Evolutionary conservation across 805 yeast genomes (phyloP), one percentile per base, ranked within the genome.

Genomic region (Pichia rugopelliculosa): DNA sequence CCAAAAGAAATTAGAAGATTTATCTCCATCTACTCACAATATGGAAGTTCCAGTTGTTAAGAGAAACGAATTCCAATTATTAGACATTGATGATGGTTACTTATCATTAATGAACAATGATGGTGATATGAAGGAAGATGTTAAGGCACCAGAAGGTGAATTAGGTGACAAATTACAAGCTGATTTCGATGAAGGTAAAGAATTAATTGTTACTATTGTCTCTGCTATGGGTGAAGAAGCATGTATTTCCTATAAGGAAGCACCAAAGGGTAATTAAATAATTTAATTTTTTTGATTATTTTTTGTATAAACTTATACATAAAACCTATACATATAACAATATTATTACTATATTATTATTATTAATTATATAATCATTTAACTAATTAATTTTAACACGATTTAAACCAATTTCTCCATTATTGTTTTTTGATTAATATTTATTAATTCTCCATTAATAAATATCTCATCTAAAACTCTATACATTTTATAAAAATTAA

Each of bases 201-300:
- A 93, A 71, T 82, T 93, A 71, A 76, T 87, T 68, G 96, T 93
- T 67, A 89, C 99, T 68, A 86, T 93, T 77, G 86, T 93, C 75
- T 75, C 96, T 59, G 95, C 99, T 65, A 93, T 93, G 99, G 95
- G 88, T 73, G 99, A 93, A 82, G 99, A 93, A 81, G 97, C 98
- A 71, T 95, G 96, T 65, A 85, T 93, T 70, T 84, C 97, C 66
- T 87, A 76, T 91, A 93, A 91, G 84, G 99, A 93, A 78, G 96
- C 98, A 70, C 96, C 98, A 76, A 87, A 84, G 59, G 53, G 53
- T 45, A 59, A 59, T 56, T 64, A 64, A 60, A 48, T 48, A 43
- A 41, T 27, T 26, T 22, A n/a, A 18, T 37, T 40, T 25, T 24
- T 44, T 36, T 41, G 15, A 30, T 33, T 36, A 11, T 33, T 24